Evolutionary conservation across 1,284 basidiomycete species (phyloP).

Genomic region (Trametes pubescens): DNA sequence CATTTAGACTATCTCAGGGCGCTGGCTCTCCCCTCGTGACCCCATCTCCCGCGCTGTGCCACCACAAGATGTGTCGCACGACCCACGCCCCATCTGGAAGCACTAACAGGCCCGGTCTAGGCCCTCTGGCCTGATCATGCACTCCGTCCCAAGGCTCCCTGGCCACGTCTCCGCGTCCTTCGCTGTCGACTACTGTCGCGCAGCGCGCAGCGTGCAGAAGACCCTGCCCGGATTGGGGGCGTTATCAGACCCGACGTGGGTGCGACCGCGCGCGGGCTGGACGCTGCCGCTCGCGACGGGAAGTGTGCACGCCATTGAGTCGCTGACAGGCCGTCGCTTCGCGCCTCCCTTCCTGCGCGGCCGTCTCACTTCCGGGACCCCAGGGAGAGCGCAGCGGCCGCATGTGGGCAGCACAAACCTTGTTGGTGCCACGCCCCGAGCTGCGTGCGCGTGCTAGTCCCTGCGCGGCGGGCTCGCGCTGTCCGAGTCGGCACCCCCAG

Average conservation of each 20-base stretch:
- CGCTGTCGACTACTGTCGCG: too few species aligned
- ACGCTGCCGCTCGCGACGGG: background rate
- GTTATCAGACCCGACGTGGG: background rate
- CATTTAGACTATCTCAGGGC: background rate
- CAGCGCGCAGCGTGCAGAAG: background rate
- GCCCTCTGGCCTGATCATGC: background rate
- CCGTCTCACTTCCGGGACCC: background rate
- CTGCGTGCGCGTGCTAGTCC: background rate
- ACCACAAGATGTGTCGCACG: background rate
- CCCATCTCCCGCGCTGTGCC: background rate
- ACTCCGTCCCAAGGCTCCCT: background rate
- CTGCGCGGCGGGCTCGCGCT: background rate
- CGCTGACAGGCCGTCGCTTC: constrained; percentile 1
- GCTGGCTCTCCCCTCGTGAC: background rate
- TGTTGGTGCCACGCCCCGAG: constrained; percentile 7
- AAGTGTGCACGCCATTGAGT: background rate
- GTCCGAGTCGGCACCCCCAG: background rate
- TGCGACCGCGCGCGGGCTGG: background rate
- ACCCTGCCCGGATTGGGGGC: background rate
- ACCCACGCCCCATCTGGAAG: background rate
- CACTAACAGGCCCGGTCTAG: background rate
- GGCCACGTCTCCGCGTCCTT: too few species aligned
- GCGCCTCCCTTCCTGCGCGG: background rate
- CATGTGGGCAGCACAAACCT: constrained; percentile 1
- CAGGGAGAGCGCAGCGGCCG: background rate